Evolutionary conservation across 108 stramenopile genomes (phyloP).

Genomic region (Pseudonitzschia multiseries): DNA sequence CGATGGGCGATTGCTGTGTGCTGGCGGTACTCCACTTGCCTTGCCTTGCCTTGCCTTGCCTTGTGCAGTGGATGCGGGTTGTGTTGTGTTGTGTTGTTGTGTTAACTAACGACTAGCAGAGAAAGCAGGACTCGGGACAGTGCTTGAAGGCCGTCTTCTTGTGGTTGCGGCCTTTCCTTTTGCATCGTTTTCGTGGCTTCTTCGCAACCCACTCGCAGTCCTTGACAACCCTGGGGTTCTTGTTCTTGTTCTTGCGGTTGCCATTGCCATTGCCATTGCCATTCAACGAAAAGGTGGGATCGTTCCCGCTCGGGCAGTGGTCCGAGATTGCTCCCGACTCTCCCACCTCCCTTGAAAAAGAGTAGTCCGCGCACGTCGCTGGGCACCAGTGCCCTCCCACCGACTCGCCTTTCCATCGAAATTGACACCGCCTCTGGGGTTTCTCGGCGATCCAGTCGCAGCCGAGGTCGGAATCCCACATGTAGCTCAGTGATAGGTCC

Average conservation of each 20-base stretch:
- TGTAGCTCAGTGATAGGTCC: neutral
- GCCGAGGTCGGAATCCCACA: neutral
- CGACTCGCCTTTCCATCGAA: neutral
- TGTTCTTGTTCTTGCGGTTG: too few relatives aligned
- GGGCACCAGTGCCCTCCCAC: neutral
- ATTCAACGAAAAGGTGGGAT: neutral
- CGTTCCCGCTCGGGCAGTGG: neutral
- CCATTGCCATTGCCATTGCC: neutral
- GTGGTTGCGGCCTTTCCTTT: neutral
- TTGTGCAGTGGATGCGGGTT: too few relatives aligned
- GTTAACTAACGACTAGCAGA: neutral
- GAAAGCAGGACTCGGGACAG: neutral
- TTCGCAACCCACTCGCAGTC: neutral
- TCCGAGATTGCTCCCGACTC: neutral
- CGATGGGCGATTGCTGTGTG: too few relatives aligned
- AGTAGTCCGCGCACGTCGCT: neutral
- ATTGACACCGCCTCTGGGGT: neutral
- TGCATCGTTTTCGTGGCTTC: neutral
- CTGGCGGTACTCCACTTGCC: too few relatives aligned
- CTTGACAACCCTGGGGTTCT: neutral
- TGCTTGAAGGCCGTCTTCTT: neutral
- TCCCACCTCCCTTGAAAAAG: neutral
- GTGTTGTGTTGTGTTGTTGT: neutral
- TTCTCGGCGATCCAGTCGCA: neutral
- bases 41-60: too few relatives aligned